phyloP scores from a whole-genome alignment of 2,329 filamentous ascomycete species.

The Dactylellina parvicollis region DNA sequence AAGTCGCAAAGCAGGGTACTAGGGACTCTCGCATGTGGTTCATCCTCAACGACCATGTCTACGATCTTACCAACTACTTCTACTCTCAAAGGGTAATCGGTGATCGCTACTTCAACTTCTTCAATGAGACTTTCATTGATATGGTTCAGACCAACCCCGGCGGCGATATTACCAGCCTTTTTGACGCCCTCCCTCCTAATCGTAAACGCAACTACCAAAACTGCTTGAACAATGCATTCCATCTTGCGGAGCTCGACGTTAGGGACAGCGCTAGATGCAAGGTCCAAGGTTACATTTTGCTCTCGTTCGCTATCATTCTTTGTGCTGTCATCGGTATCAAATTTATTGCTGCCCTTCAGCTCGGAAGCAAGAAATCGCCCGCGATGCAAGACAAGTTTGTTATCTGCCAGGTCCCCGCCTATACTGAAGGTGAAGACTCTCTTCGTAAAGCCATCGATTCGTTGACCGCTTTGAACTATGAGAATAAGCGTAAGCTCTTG shows the following conservation, averaged over 20 bases:
- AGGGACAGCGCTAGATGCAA: constrained; percentile 78
- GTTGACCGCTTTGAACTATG: constrained; percentile 90
- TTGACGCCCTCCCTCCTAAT: constrained; percentile 68
- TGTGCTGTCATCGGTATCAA: constrained; percentile 83
- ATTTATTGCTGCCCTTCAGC: constrained; percentile 90
- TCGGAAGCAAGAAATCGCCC: constrained; percentile 89
- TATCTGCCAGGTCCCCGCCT: constrained; percentile 96
- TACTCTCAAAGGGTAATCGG: constrained; percentile 61
- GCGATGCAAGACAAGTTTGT: constrained; percentile 97
- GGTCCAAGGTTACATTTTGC: constrained; percentile 88
- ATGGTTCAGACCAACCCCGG: constrained; percentile 80
- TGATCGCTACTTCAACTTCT: constrained; percentile 71
- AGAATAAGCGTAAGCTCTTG: constrained; percentile 97
- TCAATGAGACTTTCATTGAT: constrained; percentile 74
- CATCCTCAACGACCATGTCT: constrained; percentile 78
- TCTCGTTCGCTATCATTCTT: constrained; percentile 86
- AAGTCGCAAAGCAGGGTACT: constrained; percentile 73
- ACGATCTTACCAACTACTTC: constrained; percentile 93
- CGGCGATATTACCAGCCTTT: constrained; percentile 76
- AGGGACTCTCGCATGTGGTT: constrained; percentile 79
- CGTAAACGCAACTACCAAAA: constrained; percentile 72
- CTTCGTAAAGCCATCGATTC: constrained; percentile 93
- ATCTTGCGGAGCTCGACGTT: constrained; percentile 85
- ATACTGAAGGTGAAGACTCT: constrained; percentile 97
- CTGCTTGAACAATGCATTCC: constrained; percentile 86